Base-by-base conservation (phyloP, 306 rosid species). In the Alnus glutinosa region DNA sequence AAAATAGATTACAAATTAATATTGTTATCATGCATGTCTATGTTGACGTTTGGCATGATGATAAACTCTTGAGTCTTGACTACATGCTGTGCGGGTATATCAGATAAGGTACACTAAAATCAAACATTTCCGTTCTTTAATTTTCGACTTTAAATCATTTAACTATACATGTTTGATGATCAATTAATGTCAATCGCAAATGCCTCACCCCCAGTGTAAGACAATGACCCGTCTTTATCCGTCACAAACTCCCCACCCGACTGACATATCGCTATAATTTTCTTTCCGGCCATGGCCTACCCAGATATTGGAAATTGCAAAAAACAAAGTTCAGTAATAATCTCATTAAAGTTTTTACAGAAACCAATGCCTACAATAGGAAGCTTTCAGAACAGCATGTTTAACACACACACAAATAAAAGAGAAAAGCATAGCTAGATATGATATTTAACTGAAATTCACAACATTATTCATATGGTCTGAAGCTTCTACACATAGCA, bases 261-360 rank as follows among this genome's bases (percentile, higher is more conserved):
- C 74, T 95, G 97, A 83, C 98, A 92, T 83, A 95, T 95, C 70
- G 98, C 97, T 78, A 92, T 92, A 62, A 95, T 87, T 82, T 87
- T 95, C 91, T 81, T 92, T 5, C 82, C 76, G 73, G 86, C 89
- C 94, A 90, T 91, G 78, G 80, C 92, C 92, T 91, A 74, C 72
- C 84, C 72, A 28, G 51, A 63, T 63, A 32, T 13, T 11, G 39
- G 12, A 15, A 63, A 36, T 16, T 12, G 13, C 28, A 34, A 63
- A 34, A 64, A 1, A 34, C 1, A 37, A 15, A 2, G 46, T 64
- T 36, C 8, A 9, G 36, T 14, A 6, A 37, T 3, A 14, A 62
- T 36, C 19, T 34, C 16, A 28, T 16, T 14, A 67, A 37, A 57
- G 44, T 2, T 47, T 47, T 48, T 0, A 15, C 18, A 69, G 54